These are phyloP conservation scores for Neurospora africana DNA, from an alignment of 495 filamentous ascomycete genomes.

Conservation along the genomic window DNA sequence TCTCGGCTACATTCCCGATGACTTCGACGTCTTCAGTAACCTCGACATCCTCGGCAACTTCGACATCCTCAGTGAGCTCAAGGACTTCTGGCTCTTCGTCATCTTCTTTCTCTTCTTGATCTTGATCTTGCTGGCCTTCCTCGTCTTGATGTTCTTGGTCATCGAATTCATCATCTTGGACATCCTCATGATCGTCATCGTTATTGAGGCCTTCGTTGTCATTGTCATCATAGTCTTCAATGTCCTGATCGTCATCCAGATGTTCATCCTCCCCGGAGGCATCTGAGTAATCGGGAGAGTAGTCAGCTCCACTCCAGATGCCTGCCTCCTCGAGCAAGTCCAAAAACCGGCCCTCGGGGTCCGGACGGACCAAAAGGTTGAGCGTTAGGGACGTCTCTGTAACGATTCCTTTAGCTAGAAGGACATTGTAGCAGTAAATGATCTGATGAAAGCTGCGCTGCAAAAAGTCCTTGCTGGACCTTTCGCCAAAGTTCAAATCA, in stretches of 20 bases:
- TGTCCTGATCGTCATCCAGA: not conserved
- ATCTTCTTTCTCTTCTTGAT: slow-evolving; percentile 35
- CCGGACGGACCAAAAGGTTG: slow-evolving; percentile 13
- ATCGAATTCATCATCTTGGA: slow-evolving; percentile 10
- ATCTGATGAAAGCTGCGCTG: slow-evolving; percentile 37
- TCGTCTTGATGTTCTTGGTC: not conserved
- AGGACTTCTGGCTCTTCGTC: not conserved
- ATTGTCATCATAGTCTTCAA: not conserved
- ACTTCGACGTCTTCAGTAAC: slow-evolving; percentile 5
- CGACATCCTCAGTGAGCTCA: slow-evolving; percentile 16
- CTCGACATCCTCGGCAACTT: slow-evolving; percentile 10
- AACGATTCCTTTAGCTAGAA: slow-evolving; percentile 11
- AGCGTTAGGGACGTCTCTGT: slow-evolving; percentile 21
- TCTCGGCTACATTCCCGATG: not conserved
- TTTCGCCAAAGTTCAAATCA: slow-evolving; percentile 59
- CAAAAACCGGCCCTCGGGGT: slow-evolving; percentile 18
- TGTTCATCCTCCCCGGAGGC: slow-evolving; percentile 4
- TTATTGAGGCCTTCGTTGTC: slow-evolving; percentile 6
- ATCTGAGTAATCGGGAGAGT: slow-evolving; percentile 2
- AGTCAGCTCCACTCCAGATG: slow-evolving; percentile 1
- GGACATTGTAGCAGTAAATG: slow-evolving; percentile 9
- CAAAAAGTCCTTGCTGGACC: slow-evolving; percentile 18
- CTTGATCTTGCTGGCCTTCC: not conserved
- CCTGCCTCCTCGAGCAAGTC: slow-evolving; percentile 14
- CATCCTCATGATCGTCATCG: slow-evolving; percentile 16